Evolutionary conservation across 1,284 basidiomycete species (phyloP).

Genomic region (Ganoderma leucocontextum): DNA sequence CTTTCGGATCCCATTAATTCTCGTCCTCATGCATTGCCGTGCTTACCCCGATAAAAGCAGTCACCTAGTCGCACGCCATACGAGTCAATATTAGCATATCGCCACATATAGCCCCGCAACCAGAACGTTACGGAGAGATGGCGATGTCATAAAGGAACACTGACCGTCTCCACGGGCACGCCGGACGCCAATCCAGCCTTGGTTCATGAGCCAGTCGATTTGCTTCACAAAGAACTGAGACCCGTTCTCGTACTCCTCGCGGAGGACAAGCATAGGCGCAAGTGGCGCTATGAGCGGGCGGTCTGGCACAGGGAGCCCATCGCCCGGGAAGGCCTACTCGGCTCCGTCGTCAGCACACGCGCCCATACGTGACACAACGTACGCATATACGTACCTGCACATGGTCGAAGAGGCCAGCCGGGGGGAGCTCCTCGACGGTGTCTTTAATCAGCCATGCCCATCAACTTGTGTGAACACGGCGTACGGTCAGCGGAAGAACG

Average conservation of each 20-base stretch:
- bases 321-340: constrained; percentile 26
- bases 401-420: constrained; percentile 32
- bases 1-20: not conserved
- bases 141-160: constrained; percentile 10
- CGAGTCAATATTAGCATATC: not conserved
- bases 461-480: not conserved
- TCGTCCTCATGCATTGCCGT: not conserved
- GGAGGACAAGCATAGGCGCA: constrained; percentile 57
- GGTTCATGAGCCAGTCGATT: constrained; percentile 65
- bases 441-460: constrained; percentile 1
- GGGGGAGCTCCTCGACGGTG: constrained; percentile 19
- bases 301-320: constrained; percentile 39
- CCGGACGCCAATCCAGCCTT: constrained; percentile 71
- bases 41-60: constrained; percentile 67
- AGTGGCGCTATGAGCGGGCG: constrained; percentile 62
- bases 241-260: constrained; percentile 73
- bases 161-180: constrained; percentile 66
- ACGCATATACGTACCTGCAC: constrained; percentile 27
- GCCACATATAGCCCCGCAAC: not conserved
- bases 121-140: not conserved
- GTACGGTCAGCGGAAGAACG: not conserved
- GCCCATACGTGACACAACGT: not conserved
- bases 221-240: constrained; percentile 66
- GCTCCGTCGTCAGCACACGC: not conserved
- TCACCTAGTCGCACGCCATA: constrained; percentile 51